Evolutionary conservation across 179 eudicot genomes (phyloP), one percentile per base, ranked within the genome.

Genomic region (Silene vulgaris): DNA sequence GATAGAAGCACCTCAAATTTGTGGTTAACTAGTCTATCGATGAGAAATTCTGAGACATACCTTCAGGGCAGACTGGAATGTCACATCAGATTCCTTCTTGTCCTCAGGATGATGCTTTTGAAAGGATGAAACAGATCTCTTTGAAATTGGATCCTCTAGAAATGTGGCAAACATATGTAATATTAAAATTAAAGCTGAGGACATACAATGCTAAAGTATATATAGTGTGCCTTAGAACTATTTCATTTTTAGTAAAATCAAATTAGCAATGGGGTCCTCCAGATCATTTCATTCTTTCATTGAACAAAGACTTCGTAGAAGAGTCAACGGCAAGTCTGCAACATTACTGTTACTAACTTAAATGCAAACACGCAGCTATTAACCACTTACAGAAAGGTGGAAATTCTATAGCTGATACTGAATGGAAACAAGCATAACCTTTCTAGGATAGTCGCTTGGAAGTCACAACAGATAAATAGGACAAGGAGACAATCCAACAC

Each of bases 71-170:
- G 89, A 64, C 65, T 80, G 84, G 54, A 76, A 65, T 70, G 77
- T 60, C 54, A 74, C 81, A 80, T 75, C 83, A 59, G 83, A 82
- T 71, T 75, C 78, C 80, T 87, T 81, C 74, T 78, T 80, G 26
- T 40, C 80, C 76, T 80, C 88, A 66, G 81, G 76, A 69, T 76
- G 78, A 66, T 43, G 79, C 74, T 81, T 78, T 64, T 82, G 76
- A 28, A 86, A 82, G 76, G 91, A 80, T 68, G 86, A 69, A 28
- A 54, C 71, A 63, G 68, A 57, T 52, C 98, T 75, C 87, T 88
- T 89, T 66, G 92, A 84, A 81, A 91, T 91, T 37, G 97, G 91
- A 82, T 91, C 98, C 71, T 88, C 96, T 91, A 73, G 56, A 66
- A 75, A 77, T 28, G 45, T 79, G 79, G 68, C 62, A 60, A 72